phyloP scores from a whole-genome alignment of 2,329 filamentous ascomycete genomes.

The Pseudocercospora eumusae region DNA sequence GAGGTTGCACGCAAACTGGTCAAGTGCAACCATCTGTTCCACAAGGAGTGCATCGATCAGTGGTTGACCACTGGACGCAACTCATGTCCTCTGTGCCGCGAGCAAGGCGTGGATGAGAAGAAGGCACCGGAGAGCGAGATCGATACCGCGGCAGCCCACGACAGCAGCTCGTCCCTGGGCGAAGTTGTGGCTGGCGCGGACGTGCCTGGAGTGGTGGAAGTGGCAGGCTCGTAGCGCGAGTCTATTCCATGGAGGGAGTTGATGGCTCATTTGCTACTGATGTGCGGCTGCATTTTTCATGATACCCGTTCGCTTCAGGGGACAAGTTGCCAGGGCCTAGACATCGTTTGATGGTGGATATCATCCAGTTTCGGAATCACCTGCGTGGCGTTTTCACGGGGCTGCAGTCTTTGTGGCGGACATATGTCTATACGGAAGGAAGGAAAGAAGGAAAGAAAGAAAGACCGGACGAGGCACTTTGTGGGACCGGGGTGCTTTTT shows the following conservation, averaged over 20 bases:
- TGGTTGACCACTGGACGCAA: conserved; percentile 69
- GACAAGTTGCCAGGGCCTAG: conserved; percentile 4
- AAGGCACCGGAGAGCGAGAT: conserved; percentile 27
- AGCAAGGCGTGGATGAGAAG: conserved; percentile 59
- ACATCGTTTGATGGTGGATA: conserved; percentile 11
- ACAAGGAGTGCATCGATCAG: conserved; percentile 70
- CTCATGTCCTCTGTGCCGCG: conserved; percentile 63
- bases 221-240: conserved; percentile 23
- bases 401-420: neutral
- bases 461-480: no score
- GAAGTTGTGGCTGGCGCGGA: conserved; percentile 9
- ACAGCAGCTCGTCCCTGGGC: neutral
- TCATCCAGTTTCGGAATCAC: conserved; percentile 15
- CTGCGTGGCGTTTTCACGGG: conserved; percentile 15
- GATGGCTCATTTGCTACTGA: conserved; percentile 14
- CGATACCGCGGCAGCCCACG: conserved; percentile 11
- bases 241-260: conserved; percentile 13
- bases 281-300: conserved; percentile 20
- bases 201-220: conserved; percentile 13
- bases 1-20: conserved; percentile 63
- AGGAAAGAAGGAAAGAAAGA: no score
- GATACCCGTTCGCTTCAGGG: conserved; percentile 20
- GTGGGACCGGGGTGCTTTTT: no score
- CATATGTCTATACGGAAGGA: conserved; percentile 9
- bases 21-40: conserved; percentile 67